Evolutionary conservation across 2,329 filamentous ascomycete species (phyloP).

Genomic region (Alternaria gansuensis): DNA sequence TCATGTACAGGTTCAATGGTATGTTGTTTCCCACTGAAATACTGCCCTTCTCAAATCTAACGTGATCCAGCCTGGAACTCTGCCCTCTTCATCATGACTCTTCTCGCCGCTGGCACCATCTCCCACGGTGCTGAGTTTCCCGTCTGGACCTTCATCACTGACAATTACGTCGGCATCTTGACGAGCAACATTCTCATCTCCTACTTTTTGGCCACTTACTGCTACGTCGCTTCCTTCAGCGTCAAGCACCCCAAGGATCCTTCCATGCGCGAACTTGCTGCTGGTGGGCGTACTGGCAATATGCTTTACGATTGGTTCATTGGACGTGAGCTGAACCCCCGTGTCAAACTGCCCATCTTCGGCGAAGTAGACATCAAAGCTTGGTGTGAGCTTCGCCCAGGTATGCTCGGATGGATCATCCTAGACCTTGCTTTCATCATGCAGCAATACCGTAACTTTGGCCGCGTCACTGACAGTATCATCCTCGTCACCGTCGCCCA

Average conservation of each 20-base stretch:
- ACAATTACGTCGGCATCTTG: constrained; percentile 87
- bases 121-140: constrained; percentile 81
- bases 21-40: constrained; percentile 28
- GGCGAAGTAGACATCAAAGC: constrained; percentile 90
- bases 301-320: constrained; percentile 96
- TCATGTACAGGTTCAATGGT: constrained; percentile 80
- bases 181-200: constrained; percentile 83
- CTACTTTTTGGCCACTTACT: constrained; percentile 75
- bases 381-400: constrained; percentile 90
- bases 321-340: constrained; percentile 92
- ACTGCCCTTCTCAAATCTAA: constrained; percentile 23
- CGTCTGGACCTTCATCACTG: constrained; percentile 91
- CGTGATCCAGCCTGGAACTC: constrained; percentile 71
- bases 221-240: constrained; percentile 83
- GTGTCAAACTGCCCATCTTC: constrained; percentile 77
- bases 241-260: constrained; percentile 76
- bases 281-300: constrained; percentile 83
- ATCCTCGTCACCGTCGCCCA: constrained; percentile 80
- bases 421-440: constrained; percentile 85
- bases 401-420: constrained; percentile 87
- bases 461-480: constrained; percentile 86
- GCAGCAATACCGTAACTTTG: constrained; percentile 86
- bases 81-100: constrained; percentile 75
- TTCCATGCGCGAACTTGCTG: constrained; percentile 78
- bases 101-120: constrained; percentile 76